Evolutionary conservation across 176 grass and related monocot genomes (phyloP).

Genomic region (Ananas comosus): DNA sequence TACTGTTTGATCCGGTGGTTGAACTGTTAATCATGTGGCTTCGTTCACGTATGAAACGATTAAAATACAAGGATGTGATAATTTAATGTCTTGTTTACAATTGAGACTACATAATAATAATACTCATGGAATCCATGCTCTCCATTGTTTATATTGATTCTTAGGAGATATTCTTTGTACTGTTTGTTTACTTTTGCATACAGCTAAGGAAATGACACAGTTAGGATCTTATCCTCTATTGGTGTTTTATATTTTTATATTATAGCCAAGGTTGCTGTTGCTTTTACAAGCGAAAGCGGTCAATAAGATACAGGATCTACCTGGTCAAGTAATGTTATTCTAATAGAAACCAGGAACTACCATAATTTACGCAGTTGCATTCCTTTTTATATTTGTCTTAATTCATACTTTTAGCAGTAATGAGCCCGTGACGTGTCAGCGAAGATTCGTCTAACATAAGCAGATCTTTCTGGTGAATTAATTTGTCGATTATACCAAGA

Average conservation of each 20-base stretch:
- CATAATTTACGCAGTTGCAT: neutral
- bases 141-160: slow-evolving; percentile 32
- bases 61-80: too few relatives aligned
- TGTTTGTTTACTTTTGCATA: slow-evolving; percentile 31
- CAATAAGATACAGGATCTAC: slow-evolving; percentile 15
- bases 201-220: slow-evolving; percentile 30
- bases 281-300: slow-evolving; percentile 14
- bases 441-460: slow-evolving; percentile 11
- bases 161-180: slow-evolving; percentile 22
- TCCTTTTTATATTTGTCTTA: neutral
- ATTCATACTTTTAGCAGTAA: too few relatives aligned
- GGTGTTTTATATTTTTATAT: slow-evolving; percentile 21
- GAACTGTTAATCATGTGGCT: too few relatives aligned
- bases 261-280: slow-evolving; percentile 22
- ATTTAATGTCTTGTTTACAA: too few relatives aligned
- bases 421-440: neutral
- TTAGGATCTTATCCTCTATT: slow-evolving; percentile 19
- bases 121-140: slow-evolving; percentile 31
- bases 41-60: too few relatives aligned
- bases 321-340: neutral
- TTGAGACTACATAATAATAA: slow-evolving; percentile 6
- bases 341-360: slow-evolving; percentile 5
- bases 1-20: too few relatives aligned
- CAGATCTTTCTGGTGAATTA: neutral
- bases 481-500: too few relatives aligned